Evolutionary conservation across 2,329 filamentous ascomycete species (phyloP).

Genomic region (Colletotrichum orchidophilum): DNA sequence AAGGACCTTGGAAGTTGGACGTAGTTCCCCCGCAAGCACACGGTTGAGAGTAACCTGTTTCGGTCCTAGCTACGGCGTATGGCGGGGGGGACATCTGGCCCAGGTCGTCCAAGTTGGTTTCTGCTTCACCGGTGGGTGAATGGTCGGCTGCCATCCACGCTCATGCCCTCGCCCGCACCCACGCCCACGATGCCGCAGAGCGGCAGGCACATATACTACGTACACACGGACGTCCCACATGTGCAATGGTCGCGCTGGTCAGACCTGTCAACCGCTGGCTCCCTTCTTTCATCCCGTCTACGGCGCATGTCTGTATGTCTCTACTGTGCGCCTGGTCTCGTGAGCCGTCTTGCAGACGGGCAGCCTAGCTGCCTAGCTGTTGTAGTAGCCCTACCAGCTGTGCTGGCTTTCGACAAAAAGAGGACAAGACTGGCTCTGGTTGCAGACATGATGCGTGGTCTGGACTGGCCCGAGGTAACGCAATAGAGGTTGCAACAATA

Average conservation of each 20-base stretch:
- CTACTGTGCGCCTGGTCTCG: background rate
- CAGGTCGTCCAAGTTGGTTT: background rate
- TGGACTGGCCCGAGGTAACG: conserved; percentile 17
- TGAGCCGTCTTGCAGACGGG: background rate
- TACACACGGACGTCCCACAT: conserved; percentile 10
- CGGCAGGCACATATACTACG: background rate
- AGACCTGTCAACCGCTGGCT: conserved; percentile 10
- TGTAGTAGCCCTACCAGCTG: background rate
- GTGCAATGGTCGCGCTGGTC: conserved; percentile 3
- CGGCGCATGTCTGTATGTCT: conserved; percentile 7
- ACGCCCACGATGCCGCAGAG: background rate
- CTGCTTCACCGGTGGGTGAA: background rate
- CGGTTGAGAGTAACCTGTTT: conserved; percentile 15
- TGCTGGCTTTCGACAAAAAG: background rate
- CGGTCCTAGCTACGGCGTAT: conserved; percentile 9
- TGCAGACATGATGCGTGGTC: conserved; percentile 8
- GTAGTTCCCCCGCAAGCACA: conserved; percentile 25
- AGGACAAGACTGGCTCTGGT: conserved; percentile 1
- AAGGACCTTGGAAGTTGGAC: background rate
- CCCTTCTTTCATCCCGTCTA: conserved; percentile 10
- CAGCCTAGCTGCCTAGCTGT: too few relatives aligned
- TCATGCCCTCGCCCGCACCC: too few relatives aligned
- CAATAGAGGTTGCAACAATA: background rate
- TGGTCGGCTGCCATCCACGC: background rate
- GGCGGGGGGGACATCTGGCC: background rate